Evolutionary conservation across 441 rosid species (phyloP).

Genomic region (Brassica balearica): DNA sequence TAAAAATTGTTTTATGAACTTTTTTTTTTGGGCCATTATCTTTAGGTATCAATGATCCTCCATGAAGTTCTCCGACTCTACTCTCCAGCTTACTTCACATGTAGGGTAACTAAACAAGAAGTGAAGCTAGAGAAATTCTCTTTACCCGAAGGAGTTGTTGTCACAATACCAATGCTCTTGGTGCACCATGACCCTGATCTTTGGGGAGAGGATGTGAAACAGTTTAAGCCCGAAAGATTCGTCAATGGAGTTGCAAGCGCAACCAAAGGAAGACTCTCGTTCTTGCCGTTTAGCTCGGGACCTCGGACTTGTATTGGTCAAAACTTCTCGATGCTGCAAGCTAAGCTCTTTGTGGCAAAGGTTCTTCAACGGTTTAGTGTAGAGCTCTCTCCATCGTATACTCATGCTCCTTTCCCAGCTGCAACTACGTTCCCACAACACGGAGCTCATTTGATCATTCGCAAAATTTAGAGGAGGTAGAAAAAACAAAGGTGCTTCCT

Average conservation of each 20-base stretch:
- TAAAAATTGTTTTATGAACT: background rate
- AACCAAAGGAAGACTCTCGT: conserved; percentile 46
- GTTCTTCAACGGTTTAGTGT: conserved; percentile 54
- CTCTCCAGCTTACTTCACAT: conserved; percentile 47
- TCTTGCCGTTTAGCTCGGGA: conserved; percentile 55
- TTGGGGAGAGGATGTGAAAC: conserved; percentile 60
- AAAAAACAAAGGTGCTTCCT: conserved; percentile 9
- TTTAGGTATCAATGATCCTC: conserved; percentile 44
- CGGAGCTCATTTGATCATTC: conserved; percentile 55
- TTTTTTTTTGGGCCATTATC: background rate
- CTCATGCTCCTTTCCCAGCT: conserved; percentile 57
- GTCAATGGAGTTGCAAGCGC: conserved; percentile 52
- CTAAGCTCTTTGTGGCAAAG: conserved; percentile 51
- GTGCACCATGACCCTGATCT: conserved; percentile 54
- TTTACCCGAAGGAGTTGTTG: conserved; percentile 49
- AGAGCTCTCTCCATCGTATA: conserved; percentile 55
- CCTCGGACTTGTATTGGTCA: conserved; percentile 65
- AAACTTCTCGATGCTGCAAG: conserved; percentile 60
- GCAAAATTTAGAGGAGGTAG: conserved; percentile 27
- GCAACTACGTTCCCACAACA: conserved; percentile 50
- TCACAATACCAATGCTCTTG: conserved; percentile 39
- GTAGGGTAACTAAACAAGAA: conserved; percentile 48
- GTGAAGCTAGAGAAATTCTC: conserved; percentile 44
- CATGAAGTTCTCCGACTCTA: conserved; percentile 43
- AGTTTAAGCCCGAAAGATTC: conserved; percentile 65